A percentile compares a stretch with the other conserved stretches of the same genome.
These are phyloP conservation scores for Venustampulla echinocandica DNA, from an alignment of 495 filamentous ascomycete genomes.

Conservation along the genomic window DNA sequence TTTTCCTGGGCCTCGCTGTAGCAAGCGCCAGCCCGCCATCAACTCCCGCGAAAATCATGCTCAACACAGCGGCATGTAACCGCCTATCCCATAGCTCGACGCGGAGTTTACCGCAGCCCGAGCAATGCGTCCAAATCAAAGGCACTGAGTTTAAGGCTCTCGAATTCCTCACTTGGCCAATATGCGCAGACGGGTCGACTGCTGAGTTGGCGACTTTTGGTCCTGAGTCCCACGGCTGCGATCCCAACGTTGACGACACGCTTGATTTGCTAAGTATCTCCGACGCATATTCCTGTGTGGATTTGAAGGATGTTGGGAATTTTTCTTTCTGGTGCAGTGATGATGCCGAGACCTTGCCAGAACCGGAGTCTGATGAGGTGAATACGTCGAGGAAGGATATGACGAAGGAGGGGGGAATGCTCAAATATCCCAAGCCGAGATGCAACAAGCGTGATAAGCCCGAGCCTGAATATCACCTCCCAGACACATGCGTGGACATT, in stretches of 20 bases:
- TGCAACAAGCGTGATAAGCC: neutral
- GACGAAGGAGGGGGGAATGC: neutral
- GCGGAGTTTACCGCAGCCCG: neutral
- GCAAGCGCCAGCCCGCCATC: too few species aligned
- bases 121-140: neutral
- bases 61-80: too few species aligned
- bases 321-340: neutral
- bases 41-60: too few species aligned
- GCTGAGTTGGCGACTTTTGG: neutral
- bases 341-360: too few species aligned
- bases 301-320: neutral
- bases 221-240: neutral
- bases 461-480: neutral
- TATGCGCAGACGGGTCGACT: neutral
- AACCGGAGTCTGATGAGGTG: too few species aligned
- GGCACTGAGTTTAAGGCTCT: neutral
- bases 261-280: neutral
- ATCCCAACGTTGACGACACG: neutral
- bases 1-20: too few species aligned
- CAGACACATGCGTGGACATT: neutral
- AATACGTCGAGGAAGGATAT: too few species aligned
- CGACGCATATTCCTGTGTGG: too few species aligned
- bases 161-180: neutral
- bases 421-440: neutral
- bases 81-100: too few species aligned